A percentile compares a stretch with the other conserved stretches of the same genome.
Conservation (phyloP, 371 early-diverging fungal species). For the Entomophthora muscae region DNA sequence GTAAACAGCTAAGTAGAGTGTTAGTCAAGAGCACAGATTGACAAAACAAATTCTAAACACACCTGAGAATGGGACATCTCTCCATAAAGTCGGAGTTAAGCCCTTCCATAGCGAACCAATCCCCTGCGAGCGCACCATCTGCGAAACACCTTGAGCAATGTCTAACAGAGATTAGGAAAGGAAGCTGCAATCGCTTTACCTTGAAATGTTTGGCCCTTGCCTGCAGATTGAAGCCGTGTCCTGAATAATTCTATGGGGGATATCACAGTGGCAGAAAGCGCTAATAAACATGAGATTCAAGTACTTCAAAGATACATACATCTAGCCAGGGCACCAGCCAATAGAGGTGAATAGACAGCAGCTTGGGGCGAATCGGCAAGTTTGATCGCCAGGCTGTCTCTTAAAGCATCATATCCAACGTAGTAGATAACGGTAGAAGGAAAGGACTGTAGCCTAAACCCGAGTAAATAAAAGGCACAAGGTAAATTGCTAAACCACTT, state of each 20-base stretch:
- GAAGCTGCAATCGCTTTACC: slow-evolving; percentile 12
- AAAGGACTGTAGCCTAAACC: slow-evolving; percentile 47
- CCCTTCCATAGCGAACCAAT: slow-evolving; percentile 65
- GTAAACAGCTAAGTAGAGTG: slow-evolving; percentile 46
- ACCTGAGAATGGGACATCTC: slow-evolving; percentile 87
- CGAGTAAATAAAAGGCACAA: background rate
- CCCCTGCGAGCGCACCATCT: slow-evolving; percentile 43
- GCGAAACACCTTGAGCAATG: slow-evolving; percentile 35
- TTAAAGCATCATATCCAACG: slow-evolving; percentile 77
- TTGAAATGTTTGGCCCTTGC: slow-evolving; percentile 23
- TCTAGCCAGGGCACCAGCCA: slow-evolving; percentile 66
- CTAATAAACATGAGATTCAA: slow-evolving; percentile 15
- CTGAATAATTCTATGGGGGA: slow-evolving; percentile 83
- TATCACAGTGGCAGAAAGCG: slow-evolving; percentile 55
- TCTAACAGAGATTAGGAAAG: slow-evolving; percentile 13
- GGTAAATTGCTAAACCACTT: background rate
- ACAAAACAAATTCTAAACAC: too few species aligned
- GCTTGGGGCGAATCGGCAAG: background rate
- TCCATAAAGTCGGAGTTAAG: slow-evolving; percentile 73
- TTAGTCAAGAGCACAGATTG: background rate
- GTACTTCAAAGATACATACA: slow-evolving; percentile 21
- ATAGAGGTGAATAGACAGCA: slow-evolving; percentile 37
- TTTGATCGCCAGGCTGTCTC: slow-evolving; percentile 26
- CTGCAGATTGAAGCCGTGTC: slow-evolving; percentile 65
- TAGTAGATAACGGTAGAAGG: slow-evolving; percentile 89